Evolutionary conservation across 441 rosid species (phyloP), one percentile per base, ranked within the genome.

Genomic region (Populus hybrid): DNA sequence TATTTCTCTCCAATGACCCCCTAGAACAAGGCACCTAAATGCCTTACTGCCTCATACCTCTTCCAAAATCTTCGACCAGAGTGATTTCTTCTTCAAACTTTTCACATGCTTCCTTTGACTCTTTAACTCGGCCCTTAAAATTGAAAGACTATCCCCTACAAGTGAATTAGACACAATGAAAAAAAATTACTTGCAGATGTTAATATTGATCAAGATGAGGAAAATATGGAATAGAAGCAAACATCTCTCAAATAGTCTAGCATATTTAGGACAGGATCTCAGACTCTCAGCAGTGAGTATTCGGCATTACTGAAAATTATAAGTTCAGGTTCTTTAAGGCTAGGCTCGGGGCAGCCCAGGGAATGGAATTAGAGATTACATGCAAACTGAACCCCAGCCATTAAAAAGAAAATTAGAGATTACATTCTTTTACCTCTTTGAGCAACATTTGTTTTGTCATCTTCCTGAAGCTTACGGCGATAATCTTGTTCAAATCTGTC

Each of bases 401-500:
- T 53, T 16, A 18, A 53, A 53, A 16, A 6, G 61, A 6, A 53
- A 53, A 53, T 18, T 46, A 26, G 28, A 26, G 28, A 26, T 26
- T 26, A 26, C 28, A 26, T 26, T 26, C 28, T 26, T 26, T 26
- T 26, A 26, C 99, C 99, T 88, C 90, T 90, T 76, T 91, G 98
- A 77, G 86, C 75, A 75, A 86, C 78, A 85, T 84, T 89, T 77
- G 95, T 86, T 79, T 83, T 93, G 80, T 90, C 94, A 73, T 94
- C 97, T 86, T 94, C 99, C 79, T 87, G 92, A 85, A 93, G 90
- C 89, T 90, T 94, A 68, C 94, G 99, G 75, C 87, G 89, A 85
- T 92, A 94, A 75, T 97, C 99, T 93, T 97, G 99, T 81, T 94
- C 98, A 86, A 94, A 93, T 87, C 99, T 91, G 89, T 97, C 99